Percentiles rank a stretch among this genome's conserved stretches.
These are phyloP conservation scores for Hyphodiscus hymeniophilus DNA, from an alignment of 495 filamentous ascomycete genomes.

Conservation along the genomic window DNA sequence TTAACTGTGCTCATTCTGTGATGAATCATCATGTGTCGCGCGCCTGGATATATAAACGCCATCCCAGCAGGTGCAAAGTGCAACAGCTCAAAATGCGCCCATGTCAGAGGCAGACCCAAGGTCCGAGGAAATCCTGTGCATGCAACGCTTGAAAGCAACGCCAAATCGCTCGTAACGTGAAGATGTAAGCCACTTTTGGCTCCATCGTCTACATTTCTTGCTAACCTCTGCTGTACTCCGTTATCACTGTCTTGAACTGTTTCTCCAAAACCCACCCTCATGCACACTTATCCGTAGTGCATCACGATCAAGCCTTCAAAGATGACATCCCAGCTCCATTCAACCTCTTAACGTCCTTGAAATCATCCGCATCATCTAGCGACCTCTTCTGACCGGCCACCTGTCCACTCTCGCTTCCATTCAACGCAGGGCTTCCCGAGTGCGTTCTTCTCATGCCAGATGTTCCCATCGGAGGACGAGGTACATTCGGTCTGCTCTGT, in stretches of 20 bases:
- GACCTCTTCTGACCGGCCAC: constrained; percentile 17
- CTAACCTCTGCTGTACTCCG: too few relatives aligned
- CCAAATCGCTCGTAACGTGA: not conserved
- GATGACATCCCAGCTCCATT: constrained; percentile 15
- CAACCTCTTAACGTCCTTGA: constrained; percentile 17
- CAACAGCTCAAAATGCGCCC: not conserved
- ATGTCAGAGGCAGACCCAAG: constrained; percentile 3
- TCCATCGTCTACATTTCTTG: not conserved
- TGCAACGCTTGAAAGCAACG: not conserved
- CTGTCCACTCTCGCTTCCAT: constrained; percentile 8
- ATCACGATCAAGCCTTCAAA: constrained; percentile 16
- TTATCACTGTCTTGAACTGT: too few relatives aligned
- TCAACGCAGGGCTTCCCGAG: constrained; percentile 13
- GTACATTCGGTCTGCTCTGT: constrained; percentile 16
- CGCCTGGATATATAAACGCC: constrained; percentile 9
- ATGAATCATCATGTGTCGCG: too few relatives aligned
- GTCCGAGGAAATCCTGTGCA: not conserved
- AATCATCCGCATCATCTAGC: constrained; percentile 18
- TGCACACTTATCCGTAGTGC: not conserved
- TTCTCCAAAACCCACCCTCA: too few relatives aligned
- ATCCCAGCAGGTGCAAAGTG: not conserved
- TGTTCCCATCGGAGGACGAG: constrained; percentile 22
- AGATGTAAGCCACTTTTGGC: not conserved
- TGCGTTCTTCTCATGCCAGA: constrained; percentile 14
- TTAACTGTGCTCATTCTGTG: not conserved